A percentile compares a stretch with the other conserved stretches of the same genome.
Conservation (phyloP, 345 rosid genomes). For the Gossypium bickii region DNA sequence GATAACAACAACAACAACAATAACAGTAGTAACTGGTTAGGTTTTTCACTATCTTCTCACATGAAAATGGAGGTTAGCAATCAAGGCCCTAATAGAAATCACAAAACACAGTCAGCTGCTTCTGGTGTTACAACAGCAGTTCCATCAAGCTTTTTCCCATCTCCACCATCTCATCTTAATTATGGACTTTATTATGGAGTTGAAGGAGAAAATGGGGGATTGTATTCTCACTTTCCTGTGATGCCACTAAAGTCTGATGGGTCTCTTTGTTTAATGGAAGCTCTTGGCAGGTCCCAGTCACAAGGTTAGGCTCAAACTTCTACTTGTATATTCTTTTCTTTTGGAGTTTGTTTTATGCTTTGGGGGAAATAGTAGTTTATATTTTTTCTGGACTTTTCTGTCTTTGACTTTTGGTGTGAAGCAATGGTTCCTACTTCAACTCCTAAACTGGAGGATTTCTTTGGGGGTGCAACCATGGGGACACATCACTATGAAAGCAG, state of each 20-base stretch:
- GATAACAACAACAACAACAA: conserved; percentile 29
- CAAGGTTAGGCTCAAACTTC: conserved; percentile 36
- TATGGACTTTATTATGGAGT: conserved; percentile 52
- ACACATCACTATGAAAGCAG: conserved; percentile 60
- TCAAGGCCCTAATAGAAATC: conserved; percentile 11
- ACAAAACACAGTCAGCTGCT: conserved; percentile 24
- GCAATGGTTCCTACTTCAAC: conserved; percentile 50
- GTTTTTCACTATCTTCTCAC: conserved; percentile 78
- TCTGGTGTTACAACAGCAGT: conserved; percentile 27
- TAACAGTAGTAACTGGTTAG: conserved; percentile 51
- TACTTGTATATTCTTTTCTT: conserved; percentile 19
- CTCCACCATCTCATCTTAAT: conserved; percentile 31
- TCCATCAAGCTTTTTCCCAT: conserved; percentile 33
- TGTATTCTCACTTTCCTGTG: conserved; percentile 53
- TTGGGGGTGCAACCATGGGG: conserved; percentile 64
- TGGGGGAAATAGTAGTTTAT: background rate
- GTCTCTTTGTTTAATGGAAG: conserved; percentile 89
- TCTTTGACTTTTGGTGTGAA: conserved; percentile 33
- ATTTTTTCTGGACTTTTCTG: conserved; percentile 19
- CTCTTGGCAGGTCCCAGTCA: conserved; percentile 64
- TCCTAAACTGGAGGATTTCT: conserved; percentile 89
- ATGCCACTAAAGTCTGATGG: conserved; percentile 97
- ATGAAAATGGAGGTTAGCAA: conserved; percentile 53
- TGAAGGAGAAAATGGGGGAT: conserved; percentile 35
- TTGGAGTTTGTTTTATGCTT: conserved; percentile 29